A percentile compares a stretch with the other conserved stretches of the same genome.
Conservation (phyloP, 1,284 basidiomycete genomes). For the Apiotrichum montevideense region DNA sequence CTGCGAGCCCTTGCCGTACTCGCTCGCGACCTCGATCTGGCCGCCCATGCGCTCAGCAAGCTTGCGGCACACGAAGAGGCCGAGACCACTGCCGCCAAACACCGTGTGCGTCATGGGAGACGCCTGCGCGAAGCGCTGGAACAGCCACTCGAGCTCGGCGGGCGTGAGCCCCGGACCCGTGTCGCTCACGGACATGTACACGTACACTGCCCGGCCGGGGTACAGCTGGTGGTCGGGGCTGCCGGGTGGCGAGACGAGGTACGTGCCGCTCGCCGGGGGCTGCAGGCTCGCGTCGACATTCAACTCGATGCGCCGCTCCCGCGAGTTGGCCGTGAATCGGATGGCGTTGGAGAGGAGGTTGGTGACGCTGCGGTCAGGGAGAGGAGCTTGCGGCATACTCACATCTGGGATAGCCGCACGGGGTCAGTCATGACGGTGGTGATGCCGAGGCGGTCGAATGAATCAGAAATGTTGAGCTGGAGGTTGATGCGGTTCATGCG, state of each 20-base stretch:
- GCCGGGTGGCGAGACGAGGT: conserved; percentile 8
- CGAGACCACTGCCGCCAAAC: conserved; percentile 31
- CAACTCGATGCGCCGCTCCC: conserved; percentile 4
- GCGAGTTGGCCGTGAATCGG: conserved; percentile 18
- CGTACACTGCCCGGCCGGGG: conserved; percentile 13
- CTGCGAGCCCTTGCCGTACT: conserved; percentile 42
- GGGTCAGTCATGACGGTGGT: conserved; percentile 22
- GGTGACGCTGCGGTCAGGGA: conserved; percentile 10
- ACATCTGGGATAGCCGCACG: conserved; percentile 26
- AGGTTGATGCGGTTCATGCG: conserved; percentile 34
- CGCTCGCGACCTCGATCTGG: conserved; percentile 23
- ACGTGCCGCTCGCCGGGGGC: conserved; percentile 14
- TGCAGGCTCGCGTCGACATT: conserved; percentile 18
- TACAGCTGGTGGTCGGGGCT: neutral
- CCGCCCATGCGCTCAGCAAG: conserved; percentile 28
- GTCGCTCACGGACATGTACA: conserved; percentile 21
- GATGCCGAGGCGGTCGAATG: conserved; percentile 7
- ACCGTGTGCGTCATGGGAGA: conserved; percentile 23
- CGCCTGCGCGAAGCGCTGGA: conserved; percentile 29
- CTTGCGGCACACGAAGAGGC: conserved; percentile 28
- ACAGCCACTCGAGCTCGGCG: conserved; percentile 22
- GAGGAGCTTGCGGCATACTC: neutral
- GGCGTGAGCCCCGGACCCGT: conserved; percentile 27
- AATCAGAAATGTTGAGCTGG: neutral
- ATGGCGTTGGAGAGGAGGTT: conserved; percentile 30